Evolutionary conservation across 208 protist species (phyloP).

Genomic region (Leishmania mexicana): DNA sequence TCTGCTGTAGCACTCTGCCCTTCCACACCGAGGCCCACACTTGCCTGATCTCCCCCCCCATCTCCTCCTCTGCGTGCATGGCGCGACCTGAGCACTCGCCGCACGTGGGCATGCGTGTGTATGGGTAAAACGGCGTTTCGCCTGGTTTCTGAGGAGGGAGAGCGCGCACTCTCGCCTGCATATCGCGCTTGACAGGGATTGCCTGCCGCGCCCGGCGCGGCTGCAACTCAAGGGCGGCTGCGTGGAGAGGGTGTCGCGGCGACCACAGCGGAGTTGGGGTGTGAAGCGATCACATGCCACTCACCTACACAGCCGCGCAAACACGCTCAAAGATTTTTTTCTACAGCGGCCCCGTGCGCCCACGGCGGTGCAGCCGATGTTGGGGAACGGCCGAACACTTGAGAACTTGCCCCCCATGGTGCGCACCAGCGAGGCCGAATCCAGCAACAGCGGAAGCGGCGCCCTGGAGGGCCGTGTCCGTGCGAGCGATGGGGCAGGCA

Average conservation of each 20-base stretch:
- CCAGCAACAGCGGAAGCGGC: not conserved
- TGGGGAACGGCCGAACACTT: not conserved
- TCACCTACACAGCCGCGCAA: not conserved
- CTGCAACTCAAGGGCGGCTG: not conserved
- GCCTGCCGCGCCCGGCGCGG: not conserved
- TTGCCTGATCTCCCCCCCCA: not conserved
- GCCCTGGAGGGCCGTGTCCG: not conserved
- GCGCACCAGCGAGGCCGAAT: not conserved
- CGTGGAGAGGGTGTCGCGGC: not conserved
- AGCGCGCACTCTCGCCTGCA: too few species aligned
- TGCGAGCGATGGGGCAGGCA: constrained; percentile 11
- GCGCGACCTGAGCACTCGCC: not conserved
- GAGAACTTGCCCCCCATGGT: not conserved
- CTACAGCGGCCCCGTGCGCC: not conserved
- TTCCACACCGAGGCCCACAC: not conserved
- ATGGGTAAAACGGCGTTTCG: not conserved
- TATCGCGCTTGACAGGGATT: not conserved
- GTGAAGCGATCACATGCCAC: not conserved
- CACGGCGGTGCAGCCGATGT: not conserved
- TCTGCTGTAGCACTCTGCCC: not conserved
- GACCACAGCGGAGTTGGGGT: not conserved
- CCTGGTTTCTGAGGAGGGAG: not conserved
- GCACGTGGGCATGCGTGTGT: not conserved
- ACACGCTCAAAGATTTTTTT: not conserved
- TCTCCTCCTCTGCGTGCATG: not conserved